Percentiles rank a stretch among this genome's conserved stretches.
phyloP scores from a whole-genome alignment of 768 basidiomycete genomes.

The Gloeopeniophorella convolvens region DNA sequence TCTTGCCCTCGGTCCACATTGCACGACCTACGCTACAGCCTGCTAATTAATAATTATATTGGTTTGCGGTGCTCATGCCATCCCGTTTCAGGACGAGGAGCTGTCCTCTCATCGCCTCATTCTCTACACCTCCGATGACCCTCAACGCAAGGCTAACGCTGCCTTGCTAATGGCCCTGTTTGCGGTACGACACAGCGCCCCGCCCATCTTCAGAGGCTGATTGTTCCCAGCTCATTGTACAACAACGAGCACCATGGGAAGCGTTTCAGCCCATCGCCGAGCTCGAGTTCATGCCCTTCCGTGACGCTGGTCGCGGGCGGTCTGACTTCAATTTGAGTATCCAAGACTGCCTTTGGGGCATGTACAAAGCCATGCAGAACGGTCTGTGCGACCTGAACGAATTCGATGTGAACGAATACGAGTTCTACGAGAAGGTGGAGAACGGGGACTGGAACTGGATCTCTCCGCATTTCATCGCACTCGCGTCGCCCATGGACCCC shows the following conservation, averaged over 20 bases:
- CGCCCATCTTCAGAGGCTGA: background rate
- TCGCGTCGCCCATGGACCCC: conserved; percentile 84
- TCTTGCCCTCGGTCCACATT: too few relatives aligned
- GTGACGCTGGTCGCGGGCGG: conserved; percentile 89
- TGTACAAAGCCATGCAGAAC: conserved; percentile 89
- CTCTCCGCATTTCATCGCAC: conserved; percentile 87
- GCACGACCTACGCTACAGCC: too few relatives aligned
- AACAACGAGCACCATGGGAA: conserved; percentile 85
- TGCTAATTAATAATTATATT: too few relatives aligned
- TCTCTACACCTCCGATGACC: conserved; percentile 82
- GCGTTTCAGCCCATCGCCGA: conserved; percentile 92
- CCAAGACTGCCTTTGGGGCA: conserved; percentile 84
- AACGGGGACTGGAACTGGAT: conserved; percentile 97
- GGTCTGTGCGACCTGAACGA: conserved; percentile 91
- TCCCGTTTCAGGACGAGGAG: conserved; percentile 56
- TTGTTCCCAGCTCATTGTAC: conserved; percentile 75
- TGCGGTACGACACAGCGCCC: conserved; percentile 50
- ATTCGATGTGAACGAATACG: conserved; percentile 90
- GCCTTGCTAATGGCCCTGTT: conserved; percentile 92
- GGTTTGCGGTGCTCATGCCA: conserved; percentile 8
- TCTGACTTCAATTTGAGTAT: conserved; percentile 92
- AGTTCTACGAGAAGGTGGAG: conserved; percentile 92
- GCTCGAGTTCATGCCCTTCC: conserved; percentile 89
- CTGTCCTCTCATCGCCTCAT: conserved; percentile 69
- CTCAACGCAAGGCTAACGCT: conserved; percentile 86